Percentiles rank a stretch among this genome's conserved stretches.
Evolutionary conservation across 2,329 filamentous ascomycete genomes (phyloP).

Genomic region (Diplodia seriata): DNA sequence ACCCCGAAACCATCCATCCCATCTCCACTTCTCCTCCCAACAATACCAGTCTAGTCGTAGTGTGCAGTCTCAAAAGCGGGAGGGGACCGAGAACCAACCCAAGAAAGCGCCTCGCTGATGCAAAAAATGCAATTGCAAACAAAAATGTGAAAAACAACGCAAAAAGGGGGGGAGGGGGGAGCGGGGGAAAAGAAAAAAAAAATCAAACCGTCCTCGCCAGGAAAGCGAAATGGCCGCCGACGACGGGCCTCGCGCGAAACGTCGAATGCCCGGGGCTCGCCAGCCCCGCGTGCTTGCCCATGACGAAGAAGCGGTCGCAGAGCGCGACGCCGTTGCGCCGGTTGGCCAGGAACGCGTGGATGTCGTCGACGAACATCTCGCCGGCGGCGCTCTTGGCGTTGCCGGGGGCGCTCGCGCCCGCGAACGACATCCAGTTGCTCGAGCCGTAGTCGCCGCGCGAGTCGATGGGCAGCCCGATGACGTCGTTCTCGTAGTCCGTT

Average conservation of each 20-base stretch:
- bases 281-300: conserved; percentile 36
- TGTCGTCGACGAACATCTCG: conserved; percentile 47
- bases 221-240: conserved; percentile 53
- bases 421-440: conserved; percentile 54
- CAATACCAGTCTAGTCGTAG: no score
- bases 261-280: conserved; percentile 39
- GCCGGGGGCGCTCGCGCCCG: conserved; percentile 39
- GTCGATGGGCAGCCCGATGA: conserved; percentile 39
- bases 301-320: conserved; percentile 52
- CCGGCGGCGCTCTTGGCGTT: conserved; percentile 17
- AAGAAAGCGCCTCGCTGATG: no score
- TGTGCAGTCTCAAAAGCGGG: no score
- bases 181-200: no score
- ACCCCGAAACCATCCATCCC: no score
- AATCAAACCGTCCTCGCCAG: conserved; percentile 43
- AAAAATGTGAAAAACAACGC: no score
- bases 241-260: conserved; percentile 51
- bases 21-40: no score
- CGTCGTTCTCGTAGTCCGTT: conserved; percentile 38
- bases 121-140: no score
- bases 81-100: no score
- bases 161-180: no score
- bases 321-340: conserved; percentile 52
- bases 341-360: conserved; percentile 52
- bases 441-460: conserved; percentile 51